Percentiles rank a stretch among this genome's conserved stretches.
Evolutionary conservation across 805 yeast genomes (phyloP).

Genomic region (Hemisphaericaspora nanyangensis): DNA sequence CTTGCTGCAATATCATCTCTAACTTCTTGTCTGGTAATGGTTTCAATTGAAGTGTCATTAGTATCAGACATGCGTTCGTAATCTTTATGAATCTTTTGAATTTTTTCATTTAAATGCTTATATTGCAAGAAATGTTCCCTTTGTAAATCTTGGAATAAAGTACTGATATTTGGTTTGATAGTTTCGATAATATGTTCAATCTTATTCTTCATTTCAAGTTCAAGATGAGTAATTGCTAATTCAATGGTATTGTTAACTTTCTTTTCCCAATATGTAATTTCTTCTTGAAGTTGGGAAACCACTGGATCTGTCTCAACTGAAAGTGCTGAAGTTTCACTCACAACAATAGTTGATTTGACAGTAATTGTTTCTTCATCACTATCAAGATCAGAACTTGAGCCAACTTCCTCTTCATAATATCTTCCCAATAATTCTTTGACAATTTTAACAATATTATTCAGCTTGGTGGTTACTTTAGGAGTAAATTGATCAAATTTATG

Average conservation of each 20-base stretch:
- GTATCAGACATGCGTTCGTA: constrained; percentile 23
- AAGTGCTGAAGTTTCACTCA: constrained; percentile 6
- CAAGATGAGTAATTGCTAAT: constrained; percentile 30
- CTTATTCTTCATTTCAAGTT: constrained; percentile 26
- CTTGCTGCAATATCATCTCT: constrained; percentile 29
- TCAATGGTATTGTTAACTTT: constrained; percentile 32
- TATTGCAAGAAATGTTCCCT: constrained; percentile 25
- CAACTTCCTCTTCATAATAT: neutral
- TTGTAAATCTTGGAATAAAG: constrained; percentile 25
- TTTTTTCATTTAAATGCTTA: constrained; percentile 26
- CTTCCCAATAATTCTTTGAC: constrained; percentile 22
- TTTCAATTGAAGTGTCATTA: constrained; percentile 13
- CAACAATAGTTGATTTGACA: constrained; percentile 23
- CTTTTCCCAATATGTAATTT: constrained; percentile 28
- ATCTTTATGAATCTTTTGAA: constrained; percentile 30
- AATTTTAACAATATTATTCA: constrained; percentile 12
- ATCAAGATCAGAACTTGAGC: constrained; percentile 2
- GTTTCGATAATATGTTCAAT: constrained; percentile 20
- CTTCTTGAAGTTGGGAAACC: constrained; percentile 8
- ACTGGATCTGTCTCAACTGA: constrained; percentile 5
- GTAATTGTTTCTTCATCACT: constrained; percentile 16
- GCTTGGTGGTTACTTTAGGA: constrained; percentile 9
- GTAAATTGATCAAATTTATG: constrained; percentile 16
- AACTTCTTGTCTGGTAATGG: constrained; percentile 31
- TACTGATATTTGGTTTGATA: constrained; percentile 22